A percentile compares a stretch with the other conserved stretches of the same genome.
Evolutionary conservation across 1,284 basidiomycete species (phyloP).

Genomic region (Erythrobasidium hasegawianum): DNA sequence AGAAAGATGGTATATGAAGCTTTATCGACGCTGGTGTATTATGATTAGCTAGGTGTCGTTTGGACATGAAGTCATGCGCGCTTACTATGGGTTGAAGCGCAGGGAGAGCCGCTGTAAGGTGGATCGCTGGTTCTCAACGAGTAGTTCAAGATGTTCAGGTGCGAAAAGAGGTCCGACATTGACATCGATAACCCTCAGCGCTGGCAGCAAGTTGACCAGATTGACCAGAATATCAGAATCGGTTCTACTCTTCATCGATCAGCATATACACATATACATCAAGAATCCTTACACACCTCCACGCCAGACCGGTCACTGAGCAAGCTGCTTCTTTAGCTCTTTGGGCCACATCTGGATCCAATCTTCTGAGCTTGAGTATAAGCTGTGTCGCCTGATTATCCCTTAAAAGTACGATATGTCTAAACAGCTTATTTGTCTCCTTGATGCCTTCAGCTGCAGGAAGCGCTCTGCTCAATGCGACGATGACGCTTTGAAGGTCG

Average conservation of each 20-base stretch:
- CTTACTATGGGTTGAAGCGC: slow-evolving; percentile 44
- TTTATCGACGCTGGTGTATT: slow-evolving; percentile 33
- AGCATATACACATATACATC: neutral
- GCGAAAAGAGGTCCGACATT: slow-evolving; percentile 41
- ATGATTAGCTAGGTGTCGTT: neutral
- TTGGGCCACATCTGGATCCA: neutral
- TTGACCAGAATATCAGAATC: slow-evolving; percentile 43
- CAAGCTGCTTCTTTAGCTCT: neutral
- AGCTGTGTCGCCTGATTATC: slow-evolving; percentile 37
- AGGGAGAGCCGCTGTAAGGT: slow-evolving; percentile 37
- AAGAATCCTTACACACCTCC: slow-evolving; percentile 36
- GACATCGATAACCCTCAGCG: slow-evolving; percentile 26
- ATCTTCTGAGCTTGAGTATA: slow-evolving; percentile 22
- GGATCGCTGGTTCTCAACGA: slow-evolving; percentile 33
- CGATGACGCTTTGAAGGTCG: slow-evolving; percentile 38
- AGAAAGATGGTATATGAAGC: slow-evolving; percentile 43
- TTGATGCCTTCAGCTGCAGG: slow-evolving; percentile 18
- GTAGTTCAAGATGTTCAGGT: slow-evolving; percentile 42
- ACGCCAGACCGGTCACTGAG: slow-evolving; percentile 22
- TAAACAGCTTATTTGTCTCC: slow-evolving; percentile 27
- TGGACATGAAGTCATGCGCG: neutral
- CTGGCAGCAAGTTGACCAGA: slow-evolving; percentile 35
- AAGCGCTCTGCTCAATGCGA: slow-evolving; percentile 37
- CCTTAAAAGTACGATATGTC: slow-evolving; percentile 35
- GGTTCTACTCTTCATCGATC: slow-evolving; percentile 34